Evolutionary conservation across 768 basidiomycete species (phyloP), one percentile per base, ranked within the genome.

Genomic region (Cystofilobasidium capitatum): DNA sequence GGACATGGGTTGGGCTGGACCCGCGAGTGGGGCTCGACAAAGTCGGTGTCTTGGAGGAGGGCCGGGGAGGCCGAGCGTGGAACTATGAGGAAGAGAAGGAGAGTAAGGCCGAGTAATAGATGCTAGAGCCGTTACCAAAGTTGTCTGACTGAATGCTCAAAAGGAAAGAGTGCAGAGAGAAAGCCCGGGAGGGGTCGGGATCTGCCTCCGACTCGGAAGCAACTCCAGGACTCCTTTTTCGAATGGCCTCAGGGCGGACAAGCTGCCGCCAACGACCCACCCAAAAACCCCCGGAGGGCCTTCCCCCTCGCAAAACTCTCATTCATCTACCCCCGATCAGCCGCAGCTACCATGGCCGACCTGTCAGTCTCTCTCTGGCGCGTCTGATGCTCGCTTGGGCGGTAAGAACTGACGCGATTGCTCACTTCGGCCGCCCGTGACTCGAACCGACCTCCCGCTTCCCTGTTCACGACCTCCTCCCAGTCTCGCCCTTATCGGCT

Each of bases 11-110:
- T 49, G 94, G 94, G 1, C 79, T 97, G 31, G 93, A 97, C 67
- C 78, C 83, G 26, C 81, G 88, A 12, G 72, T 86, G 14, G 91
- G 89, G 0, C 80, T 88, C 75, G 89, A 94, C 73, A 82, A 80
- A 0, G 92, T 93, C 0, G 83, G 87, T 70, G 76, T 86, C 45
- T 76, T 98, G 67, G 90, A 96, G 77, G 88, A 94, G 76, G 94
- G 94, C 0, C 79, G 91, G 55, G 88, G 83, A 71, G 94, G 94
- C 7, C 87, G 94, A 55, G 91, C 94, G 44, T 82, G 87, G 70
- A 90, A 88, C 13, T 97, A 98, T 75, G 76, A 73, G 16, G 82
- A 61, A 36, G 66, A 68, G 44, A 60, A 60, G 20, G 59, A 62
- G 44, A 54, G 58, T 26, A 39, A 49, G 31, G 26, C 39, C 42